Conservation (phyloP, 208 protist species). For the Wallacemonas rigidus region DNA sequence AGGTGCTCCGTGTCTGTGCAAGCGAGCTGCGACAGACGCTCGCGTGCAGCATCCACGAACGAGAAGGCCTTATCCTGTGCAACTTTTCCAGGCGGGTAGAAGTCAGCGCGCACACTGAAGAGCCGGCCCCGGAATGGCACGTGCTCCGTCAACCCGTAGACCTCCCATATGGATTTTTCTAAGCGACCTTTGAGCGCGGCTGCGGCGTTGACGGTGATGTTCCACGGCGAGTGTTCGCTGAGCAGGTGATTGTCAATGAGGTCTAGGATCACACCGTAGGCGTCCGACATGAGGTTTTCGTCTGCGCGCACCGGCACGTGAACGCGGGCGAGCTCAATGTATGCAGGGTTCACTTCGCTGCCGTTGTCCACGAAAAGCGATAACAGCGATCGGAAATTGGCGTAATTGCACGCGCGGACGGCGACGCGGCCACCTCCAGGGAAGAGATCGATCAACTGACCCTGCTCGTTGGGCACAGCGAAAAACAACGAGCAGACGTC, state of each 20-base stretch:
- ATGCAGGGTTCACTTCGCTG: slow-evolving; percentile 21
- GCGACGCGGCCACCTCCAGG: slow-evolving; percentile 44
- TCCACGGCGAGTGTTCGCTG: slow-evolving; percentile 42
- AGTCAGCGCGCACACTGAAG: slow-evolving; percentile 27
- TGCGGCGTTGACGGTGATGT: slow-evolving; percentile 28
- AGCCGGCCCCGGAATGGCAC: slow-evolving; percentile 49
- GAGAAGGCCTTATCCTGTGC: not conserved
- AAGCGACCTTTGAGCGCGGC: not conserved
- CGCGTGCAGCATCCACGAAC: not conserved
- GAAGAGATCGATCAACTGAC: slow-evolving; percentile 56
- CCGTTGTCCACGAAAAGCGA: slow-evolving; percentile 25
- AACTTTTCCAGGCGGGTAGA: slow-evolving; percentile 1
- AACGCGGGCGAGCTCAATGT: slow-evolving; percentile 25
- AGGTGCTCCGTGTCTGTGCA: not conserved
- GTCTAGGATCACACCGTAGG: slow-evolving; percentile 40
- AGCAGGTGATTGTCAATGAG: slow-evolving; percentile 52
- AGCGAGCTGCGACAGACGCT: not conserved
- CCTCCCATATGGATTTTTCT: slow-evolving; percentile 35
- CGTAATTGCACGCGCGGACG: slow-evolving; percentile 59
- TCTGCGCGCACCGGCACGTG: slow-evolving; percentile 41
- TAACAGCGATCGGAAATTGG: slow-evolving; percentile 41
- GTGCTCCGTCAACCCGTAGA: slow-evolving; percentile 48
- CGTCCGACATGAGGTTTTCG: slow-evolving; percentile 34
- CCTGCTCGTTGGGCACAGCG: slow-evolving; percentile 48
- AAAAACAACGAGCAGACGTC: slow-evolving; percentile 35